Percentiles rank a stretch among this genome's conserved stretches.
phyloP scores from a whole-genome alignment of 2,329 filamentous ascomycete genomes.

The Sporothrix pseudoabietina region DNA sequence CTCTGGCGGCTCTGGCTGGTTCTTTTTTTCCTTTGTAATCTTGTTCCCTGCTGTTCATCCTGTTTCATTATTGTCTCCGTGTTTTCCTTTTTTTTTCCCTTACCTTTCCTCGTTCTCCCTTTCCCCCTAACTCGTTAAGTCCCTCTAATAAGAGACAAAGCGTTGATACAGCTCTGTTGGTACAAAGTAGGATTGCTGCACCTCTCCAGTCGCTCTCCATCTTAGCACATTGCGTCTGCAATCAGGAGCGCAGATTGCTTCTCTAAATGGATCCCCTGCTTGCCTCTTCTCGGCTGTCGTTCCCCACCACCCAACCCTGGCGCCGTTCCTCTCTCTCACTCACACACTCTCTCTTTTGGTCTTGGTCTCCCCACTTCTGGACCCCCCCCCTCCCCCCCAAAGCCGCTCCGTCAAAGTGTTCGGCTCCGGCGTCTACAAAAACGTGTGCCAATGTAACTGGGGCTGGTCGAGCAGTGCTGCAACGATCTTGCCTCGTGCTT shows the following conservation, averaged over 20 bases:
- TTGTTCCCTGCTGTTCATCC: background rate
- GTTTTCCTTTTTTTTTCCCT: background rate
- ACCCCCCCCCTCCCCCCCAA: background rate
- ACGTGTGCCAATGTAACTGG: conserved; percentile 21
- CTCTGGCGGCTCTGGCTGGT: background rate
- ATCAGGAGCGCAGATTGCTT: conserved; percentile 25
- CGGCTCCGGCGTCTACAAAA: conserved; percentile 26
- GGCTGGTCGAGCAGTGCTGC: background rate
- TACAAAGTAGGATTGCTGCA: background rate
- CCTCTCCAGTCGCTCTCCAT: background rate
- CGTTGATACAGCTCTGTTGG: conserved; percentile 19
- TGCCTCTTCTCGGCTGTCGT: conserved; percentile 6
- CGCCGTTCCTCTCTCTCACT: background rate
- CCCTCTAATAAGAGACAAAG: background rate
- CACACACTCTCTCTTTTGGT: background rate
- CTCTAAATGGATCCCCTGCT: conserved; percentile 22
- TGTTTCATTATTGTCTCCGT: conserved; percentile 1
- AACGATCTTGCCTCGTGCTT: background rate
- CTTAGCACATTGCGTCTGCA: conserved; percentile 10
- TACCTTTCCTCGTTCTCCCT: background rate
- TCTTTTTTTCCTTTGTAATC: background rate
- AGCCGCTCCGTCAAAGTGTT: conserved; percentile 23
- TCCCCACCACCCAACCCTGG: conserved; percentile 20
- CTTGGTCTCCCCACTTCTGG: background rate
- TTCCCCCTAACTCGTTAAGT: background rate